Percentiles rank a stretch among this genome's conserved stretches.
phyloP scores from a whole-genome alignment of 345 rosid genomes.

The Lenwebbia sp. region DNA sequence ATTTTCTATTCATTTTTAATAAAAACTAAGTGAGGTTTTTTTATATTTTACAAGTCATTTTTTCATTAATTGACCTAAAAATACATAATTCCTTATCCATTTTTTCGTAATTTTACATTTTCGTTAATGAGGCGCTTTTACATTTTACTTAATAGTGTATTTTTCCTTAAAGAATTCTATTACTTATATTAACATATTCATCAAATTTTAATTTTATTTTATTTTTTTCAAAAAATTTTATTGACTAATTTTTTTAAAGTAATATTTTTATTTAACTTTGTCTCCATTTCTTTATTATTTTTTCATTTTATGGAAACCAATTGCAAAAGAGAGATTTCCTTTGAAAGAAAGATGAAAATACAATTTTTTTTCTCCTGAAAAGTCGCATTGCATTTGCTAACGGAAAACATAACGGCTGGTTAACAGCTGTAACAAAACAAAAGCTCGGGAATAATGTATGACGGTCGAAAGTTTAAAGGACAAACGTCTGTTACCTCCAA shows the following conservation, averaged over 20 bases:
- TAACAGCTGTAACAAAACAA: background rate
- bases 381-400: background rate
- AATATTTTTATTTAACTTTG: background rate
- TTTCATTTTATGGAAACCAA: background rate
- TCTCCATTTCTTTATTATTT: background rate
- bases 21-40: background rate
- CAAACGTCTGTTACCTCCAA: background rate
- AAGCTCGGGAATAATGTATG: background rate
- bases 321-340: background rate
- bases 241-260: background rate
- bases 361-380: background rate
- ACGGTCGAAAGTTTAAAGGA: background rate
- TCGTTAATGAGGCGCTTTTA: background rate
- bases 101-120: background rate
- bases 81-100: background rate
- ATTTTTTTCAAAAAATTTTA: background rate
- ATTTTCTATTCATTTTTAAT: background rate
- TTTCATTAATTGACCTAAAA: background rate
- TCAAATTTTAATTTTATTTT: background rate
- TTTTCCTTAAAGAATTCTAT: background rate
- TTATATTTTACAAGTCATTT: background rate
- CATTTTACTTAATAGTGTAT: background rate
- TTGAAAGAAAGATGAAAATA: background rate
- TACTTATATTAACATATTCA: background rate
- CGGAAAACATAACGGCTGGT: background rate